Base-by-base conservation (phyloP, 1,284 basidiomycete species). In the Microstroma glucosiphilum region DNA sequence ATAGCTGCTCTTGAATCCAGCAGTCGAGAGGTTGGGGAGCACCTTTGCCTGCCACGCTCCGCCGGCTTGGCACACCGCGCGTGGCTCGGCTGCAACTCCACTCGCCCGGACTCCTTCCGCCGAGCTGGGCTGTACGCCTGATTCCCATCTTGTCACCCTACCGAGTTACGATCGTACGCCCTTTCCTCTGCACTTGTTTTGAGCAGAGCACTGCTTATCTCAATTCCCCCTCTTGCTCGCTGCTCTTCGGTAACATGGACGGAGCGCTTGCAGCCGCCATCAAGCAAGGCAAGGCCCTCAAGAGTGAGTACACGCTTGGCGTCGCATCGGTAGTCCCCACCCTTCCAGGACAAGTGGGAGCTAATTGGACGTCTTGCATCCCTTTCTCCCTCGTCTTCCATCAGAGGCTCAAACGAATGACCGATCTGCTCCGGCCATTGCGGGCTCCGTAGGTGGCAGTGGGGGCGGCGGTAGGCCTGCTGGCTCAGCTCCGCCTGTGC, bases 201-300 rank as follows among this genome's bases (percentile, higher is more conserved):
- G 4, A 37, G 30, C 30, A 9, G 9, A 37, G 30, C 3, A 9
- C 30, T 37, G 30, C 30, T 54, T 13, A 17, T 54, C 51, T 13
- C 21, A 8, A 6, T 54, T 4, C 25, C n/a, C 21, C 21, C 6
- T 15, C 51, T 54, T 6, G 51, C 6, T 13, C 13, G 51, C 6
- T 6, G 25, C 21, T 25, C 30, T 9, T 19, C 51, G 6, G 25
- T 6, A 64, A n/a, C 11, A 75, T 75, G 73, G 66, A 75, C 60
- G 49, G 60, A 13, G 72, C 67, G 8, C 62, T 75, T 7, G 67
- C 68, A 42, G 70, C 69, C 46, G 68, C 70, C 15, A 75, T 75
- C 60, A 68, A 69, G 61, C 63, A 65, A 17, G 73, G 72, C 41
- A 72, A 67, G 56, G 59, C 54, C 23, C 65, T 75, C n/a, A 75